Conservation (phyloP, 768 basidiomycete genomes). For the Amanita pseudoporphyria region DNA sequence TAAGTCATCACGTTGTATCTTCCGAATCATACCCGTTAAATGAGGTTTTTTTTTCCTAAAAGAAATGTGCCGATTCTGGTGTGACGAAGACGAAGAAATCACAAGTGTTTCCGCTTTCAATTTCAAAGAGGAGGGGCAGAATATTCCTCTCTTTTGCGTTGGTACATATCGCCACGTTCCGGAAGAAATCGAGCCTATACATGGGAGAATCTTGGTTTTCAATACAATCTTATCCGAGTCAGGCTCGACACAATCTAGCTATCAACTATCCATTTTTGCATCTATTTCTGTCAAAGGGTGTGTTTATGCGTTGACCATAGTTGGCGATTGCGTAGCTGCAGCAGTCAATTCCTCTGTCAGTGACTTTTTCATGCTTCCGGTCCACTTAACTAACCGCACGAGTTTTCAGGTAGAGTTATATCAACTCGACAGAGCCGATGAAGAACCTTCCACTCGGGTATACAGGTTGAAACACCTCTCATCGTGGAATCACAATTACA, state of each 20-base stretch:
- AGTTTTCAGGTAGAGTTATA: slow-evolving; percentile 36
- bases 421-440: slow-evolving; percentile 23
- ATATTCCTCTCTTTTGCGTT: slow-evolving; percentile 36
- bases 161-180: slow-evolving; percentile 35
- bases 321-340: slow-evolving; percentile 46
- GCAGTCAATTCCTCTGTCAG: slow-evolving; percentile 73
- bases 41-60: background rate
- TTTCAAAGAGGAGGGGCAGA: slow-evolving; percentile 18
- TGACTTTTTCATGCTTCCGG: slow-evolving; percentile 2
- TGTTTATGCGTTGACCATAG: slow-evolving; percentile 51
- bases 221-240: slow-evolving; percentile 21
- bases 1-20: slow-evolving; percentile 28
- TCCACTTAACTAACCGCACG: slow-evolving; percentile 1
- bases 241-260: slow-evolving; percentile 15
- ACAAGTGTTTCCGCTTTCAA: slow-evolving; percentile 37
- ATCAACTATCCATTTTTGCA: slow-evolving; percentile 30
- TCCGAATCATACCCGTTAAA: background rate
- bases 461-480: slow-evolving; percentile 33
- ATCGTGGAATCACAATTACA: slow-evolving; percentile 77
- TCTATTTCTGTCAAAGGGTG: slow-evolving; percentile 48
- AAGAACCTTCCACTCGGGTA: slow-evolving; percentile 20
- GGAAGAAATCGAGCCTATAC: slow-evolving; percentile 38
- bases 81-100: slow-evolving; percentile 51
- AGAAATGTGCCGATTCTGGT: slow-evolving; percentile 41
- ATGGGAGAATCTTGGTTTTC: slow-evolving; percentile 57